Evolutionary conservation across 1,139 yeast genomes (phyloP), one percentile per base, ranked within the genome.

Genomic region (Nakaseomyces glabratus): DNA sequence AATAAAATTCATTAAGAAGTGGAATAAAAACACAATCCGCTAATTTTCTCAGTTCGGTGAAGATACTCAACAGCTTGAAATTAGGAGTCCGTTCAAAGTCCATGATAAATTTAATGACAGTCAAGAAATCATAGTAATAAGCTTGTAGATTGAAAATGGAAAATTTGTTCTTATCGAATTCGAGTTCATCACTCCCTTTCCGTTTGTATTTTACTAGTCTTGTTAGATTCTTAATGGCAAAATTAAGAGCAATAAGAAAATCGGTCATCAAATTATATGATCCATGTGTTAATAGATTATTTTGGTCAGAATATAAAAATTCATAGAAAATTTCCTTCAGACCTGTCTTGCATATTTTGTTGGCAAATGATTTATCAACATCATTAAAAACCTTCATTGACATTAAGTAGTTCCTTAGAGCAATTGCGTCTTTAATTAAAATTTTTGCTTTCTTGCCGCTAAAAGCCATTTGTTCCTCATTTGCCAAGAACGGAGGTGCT

Each of bases 71-170:
- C 20, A 55, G 35, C 34, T 55, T 55, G 31, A 55, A 55, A 35
- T 55, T 55, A 13, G 59, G 59, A 7, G 55, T 53, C n/a, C 39
- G 34, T 38, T 62, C 66, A 42, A 60, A 61, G 28, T 58, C 55
- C 25, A 57, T 41, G 1, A 61, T 41, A 33, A 61, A 61, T 41
- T 61, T 61, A 1, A 61, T 47, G 23, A 61, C 46, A 28, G 53
- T 50, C 24, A 62, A 43, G 36, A 61, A 61, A 40, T 59, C 59
- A 43, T 55, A 60, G 34, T 57, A 57, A 23, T 54, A 46, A 10
- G 58, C 59, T 35, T 60, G 63, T 9, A 54, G 42, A 31, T 51
- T 55, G 26, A 60, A 49, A 14, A 62, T 48, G 6, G 59, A 50
- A n/a, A 52, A 37, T 14, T 41, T 44, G 10, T 39, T 36, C 7